Evolutionary conservation across 371 early-diverging fungal species (phyloP), one percentile per base, ranked within the genome.

Genomic region (Mucor circinelloides): DNA sequence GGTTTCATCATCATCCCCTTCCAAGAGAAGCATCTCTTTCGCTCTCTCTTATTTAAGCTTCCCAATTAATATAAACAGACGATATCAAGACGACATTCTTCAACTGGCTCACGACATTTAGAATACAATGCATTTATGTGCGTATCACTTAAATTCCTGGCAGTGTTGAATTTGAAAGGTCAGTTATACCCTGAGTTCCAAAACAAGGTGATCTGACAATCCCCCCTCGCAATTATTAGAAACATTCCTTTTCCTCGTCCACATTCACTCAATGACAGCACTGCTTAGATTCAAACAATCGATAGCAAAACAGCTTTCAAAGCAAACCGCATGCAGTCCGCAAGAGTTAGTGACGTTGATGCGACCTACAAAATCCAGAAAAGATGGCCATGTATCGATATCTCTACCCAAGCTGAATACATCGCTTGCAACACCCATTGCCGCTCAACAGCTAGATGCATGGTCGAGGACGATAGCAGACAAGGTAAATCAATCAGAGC

Each of bases 371-470:
- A 71, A 67, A 23, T 63, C 52, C 12, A 63, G 52, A 25, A 70
- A 58, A n/a, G 60, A 70, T 36, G 76, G 74, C 25, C 63, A 78
- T 30, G 68, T 75, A 31, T 64, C 75, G 1, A 64, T 78, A 21
- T 68, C 78, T 0, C 12, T 78, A 31, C 73, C 73, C 3, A 70
- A 75, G 28, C 54, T 78, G 12, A 56, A 73, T 6, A 55, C 71
- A 5, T 55, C 59, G 9, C 52, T 65, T 28, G 34, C 28, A 10
- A 32, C 34, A 32, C 64, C 58, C 13, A 32, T n/a, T 27, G 19
- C 88, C 8, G 76, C 79, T 36, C 91, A 89, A 28, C 82, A 84
- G 63, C 90, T 91, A 3, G 68, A 59, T 19, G 75, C 84, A 63
- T 67, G 85, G 48, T 85, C 87, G 23, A 64, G 85, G 58, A 71